Base-by-base conservation (phyloP, 202 grass and related monocot genomes). In the Cymbopogon flexuosus region DNA sequence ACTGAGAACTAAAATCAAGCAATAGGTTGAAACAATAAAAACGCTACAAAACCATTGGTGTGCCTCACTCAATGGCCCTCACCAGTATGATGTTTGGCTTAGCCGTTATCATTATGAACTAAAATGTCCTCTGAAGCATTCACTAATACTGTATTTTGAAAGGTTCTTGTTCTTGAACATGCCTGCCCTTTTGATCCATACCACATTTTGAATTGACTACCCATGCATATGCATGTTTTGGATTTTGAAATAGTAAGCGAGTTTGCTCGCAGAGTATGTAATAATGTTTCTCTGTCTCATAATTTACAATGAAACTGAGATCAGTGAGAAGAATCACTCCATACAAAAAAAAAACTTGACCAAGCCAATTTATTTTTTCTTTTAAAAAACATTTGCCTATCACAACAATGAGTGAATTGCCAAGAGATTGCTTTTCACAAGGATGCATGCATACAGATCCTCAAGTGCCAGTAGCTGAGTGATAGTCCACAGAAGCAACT, bases 1-100 rank as follows among this genome's bases (percentile, higher is more conserved):
- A 62, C 18, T 68, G 31, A 79, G 68, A 89, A 64, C 24, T 61
- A 80, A 66, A 81, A 78, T 82, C 14, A 78, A 73, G 67, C 61
- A 78, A 82, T 13, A 77, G 15, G 41, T 63, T 74, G 29, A 84
- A 80, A 54, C n/a, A 80, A 29, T 41, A 42, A 36, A 70, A 19
- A 34, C 14, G 41, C 49, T 71, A 76, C 34, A 21, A 62, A 62
- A 75, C 1, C 0, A 74, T 39, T 88, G 67, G 74, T 63, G 0
- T 54, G 6, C 23, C 18, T 14, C 51, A 13, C 51, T 69, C 54
- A 34, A 52, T 13, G 47, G 8, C 21, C 62, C 60, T 73, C 39
- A 51, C 0, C 64, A 12, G n/a, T 43, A 33, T 7, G 5, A 56
- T 11, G 23, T 39, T 75, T 75, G 3, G 1, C 33, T 68, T 56